Percentiles rank a stretch among this genome's conserved stretches.
Evolutionary conservation across 768 basidiomycete genomes (phyloP).

Genomic region (Lactifluus volemus): DNA sequence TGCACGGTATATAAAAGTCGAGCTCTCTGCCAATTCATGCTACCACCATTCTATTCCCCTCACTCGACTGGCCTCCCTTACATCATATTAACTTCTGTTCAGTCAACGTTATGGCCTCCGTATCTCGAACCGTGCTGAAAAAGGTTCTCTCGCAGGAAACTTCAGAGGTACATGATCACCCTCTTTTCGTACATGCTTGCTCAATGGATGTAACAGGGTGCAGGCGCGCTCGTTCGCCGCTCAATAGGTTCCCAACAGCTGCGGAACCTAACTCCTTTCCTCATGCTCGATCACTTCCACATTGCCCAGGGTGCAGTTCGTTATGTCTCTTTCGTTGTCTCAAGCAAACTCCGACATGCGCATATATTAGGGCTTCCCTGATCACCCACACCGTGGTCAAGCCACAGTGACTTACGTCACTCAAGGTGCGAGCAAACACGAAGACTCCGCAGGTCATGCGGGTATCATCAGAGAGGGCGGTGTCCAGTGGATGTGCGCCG

Average conservation of each 20-base stretch:
- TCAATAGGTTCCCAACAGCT: conserved; percentile 73
- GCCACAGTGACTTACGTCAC: conserved; percentile 87
- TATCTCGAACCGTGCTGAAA: conserved; percentile 66
- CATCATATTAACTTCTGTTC: neutral
- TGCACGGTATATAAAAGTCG: neutral
- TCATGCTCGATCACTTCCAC: conserved; percentile 83
- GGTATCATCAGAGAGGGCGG: conserved; percentile 73
- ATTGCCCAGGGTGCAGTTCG: conserved; percentile 59
- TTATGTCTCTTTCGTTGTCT: neutral
- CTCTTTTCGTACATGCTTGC: neutral
- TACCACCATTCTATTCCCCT: neutral
- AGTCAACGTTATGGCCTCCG: conserved; percentile 28
- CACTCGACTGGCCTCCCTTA: neutral
- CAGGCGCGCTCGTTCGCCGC: conserved; percentile 73
- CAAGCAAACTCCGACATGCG: neutral
- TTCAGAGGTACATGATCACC: conserved; percentile 43
- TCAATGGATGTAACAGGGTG: conserved; percentile 41
- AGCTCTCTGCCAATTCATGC: neutral
- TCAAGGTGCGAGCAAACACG: conserved; percentile 73
- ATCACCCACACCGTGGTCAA: conserved; percentile 90
- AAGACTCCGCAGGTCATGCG: conserved; percentile 85
- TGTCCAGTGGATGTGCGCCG: conserved; percentile 93
- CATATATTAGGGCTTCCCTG: conserved; percentile 66
- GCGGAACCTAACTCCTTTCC: conserved; percentile 81
- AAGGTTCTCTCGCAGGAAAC: conserved; percentile 71